Conservation (phyloP, 2,329 filamentous ascomycete genomes). For the Fusarium nisikadoi region DNA sequence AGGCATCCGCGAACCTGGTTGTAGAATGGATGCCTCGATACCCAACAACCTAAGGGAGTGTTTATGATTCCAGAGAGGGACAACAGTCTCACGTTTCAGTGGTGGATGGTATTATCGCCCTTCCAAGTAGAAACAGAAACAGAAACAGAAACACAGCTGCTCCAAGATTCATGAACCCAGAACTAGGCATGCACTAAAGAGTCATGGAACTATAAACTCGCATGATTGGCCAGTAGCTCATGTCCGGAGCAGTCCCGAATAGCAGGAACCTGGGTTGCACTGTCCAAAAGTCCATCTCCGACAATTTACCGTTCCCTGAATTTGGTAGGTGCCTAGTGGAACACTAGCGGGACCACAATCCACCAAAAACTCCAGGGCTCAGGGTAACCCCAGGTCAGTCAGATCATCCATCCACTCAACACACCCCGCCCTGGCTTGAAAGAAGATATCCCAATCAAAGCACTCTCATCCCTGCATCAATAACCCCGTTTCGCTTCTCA, state of each 20-base stretch:
- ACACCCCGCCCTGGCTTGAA: slow-evolving; percentile 14
- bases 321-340: slow-evolving; percentile 9
- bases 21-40: neutral
- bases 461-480: slow-evolving; percentile 16
- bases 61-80: slow-evolving; percentile 5
- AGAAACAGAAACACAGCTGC: slow-evolving; percentile 12
- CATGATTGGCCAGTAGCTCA: neutral
- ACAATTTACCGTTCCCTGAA: slow-evolving; percentile 25
- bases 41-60: neutral
- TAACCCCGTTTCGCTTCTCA: slow-evolving; percentile 1
- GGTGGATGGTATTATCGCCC: neutral
- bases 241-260: slow-evolving; percentile 28
- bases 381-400: slow-evolving; percentile 13
- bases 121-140: slow-evolving; percentile 7
- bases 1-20: slow-evolving; percentile 13
- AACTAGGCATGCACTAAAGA: slow-evolving; percentile 12
- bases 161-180: slow-evolving; percentile 15
- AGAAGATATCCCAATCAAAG: slow-evolving; percentile 22
- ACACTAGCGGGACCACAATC: slow-evolving; percentile 2
- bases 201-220: neutral
- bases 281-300: slow-evolving; percentile 24
- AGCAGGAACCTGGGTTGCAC: slow-evolving; percentile 25
- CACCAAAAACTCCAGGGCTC: slow-evolving; percentile 2
- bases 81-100: slow-evolving; percentile 7
- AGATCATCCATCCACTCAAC: slow-evolving; percentile 25